These are phyloP conservation scores for Pezicula radicicola DNA, from an alignment of 2,329 filamentous ascomycete genomes.

Conservation along the genomic window DNA sequence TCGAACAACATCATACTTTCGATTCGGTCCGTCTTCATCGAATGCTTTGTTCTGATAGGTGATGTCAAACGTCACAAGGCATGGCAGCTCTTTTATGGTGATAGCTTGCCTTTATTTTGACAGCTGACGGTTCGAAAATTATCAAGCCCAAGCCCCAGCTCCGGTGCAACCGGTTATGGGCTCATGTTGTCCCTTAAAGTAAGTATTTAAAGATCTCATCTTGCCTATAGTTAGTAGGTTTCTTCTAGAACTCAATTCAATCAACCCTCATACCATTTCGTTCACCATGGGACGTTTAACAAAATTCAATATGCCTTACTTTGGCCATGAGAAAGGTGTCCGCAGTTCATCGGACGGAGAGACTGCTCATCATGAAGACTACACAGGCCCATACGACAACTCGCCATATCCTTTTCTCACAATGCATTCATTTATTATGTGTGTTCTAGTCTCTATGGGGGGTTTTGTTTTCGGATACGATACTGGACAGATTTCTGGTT, in stretches of 20 bases:
- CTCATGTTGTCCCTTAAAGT: not conserved
- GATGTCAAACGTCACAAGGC: not conserved
- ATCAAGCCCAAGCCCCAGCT: not conserved
- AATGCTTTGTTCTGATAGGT: not conserved
- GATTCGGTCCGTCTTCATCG: not conserved
- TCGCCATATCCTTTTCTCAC: constrained; percentile 13
- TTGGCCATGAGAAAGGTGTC: constrained; percentile 1
- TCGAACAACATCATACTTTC: not conserved
- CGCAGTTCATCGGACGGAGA: constrained; percentile 8
- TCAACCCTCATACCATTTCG: not conserved
- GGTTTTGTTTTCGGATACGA: constrained; percentile 54
- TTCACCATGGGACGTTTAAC: constrained; percentile 11
- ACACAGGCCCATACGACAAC: constrained; percentile 12
- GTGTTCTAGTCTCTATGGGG: constrained; percentile 21
- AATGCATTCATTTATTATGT: constrained; percentile 19
- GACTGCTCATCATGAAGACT: constrained; percentile 9
- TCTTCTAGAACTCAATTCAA: too few relatives aligned
- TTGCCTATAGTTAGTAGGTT: too few relatives aligned
- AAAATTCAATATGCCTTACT: constrained; percentile 7
- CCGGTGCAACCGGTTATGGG: not conserved
- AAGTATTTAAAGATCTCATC: too few relatives aligned
- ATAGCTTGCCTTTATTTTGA: not conserved
- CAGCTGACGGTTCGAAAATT: not conserved
- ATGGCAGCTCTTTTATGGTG: not conserved
- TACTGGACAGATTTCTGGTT: constrained; percentile 70